Percentiles rank a stretch among this genome's conserved stretches.
These are phyloP conservation scores for Calonectria multiphialidica DNA, from an alignment of 2,329 filamentous ascomycete species.

Conservation along the genomic window DNA sequence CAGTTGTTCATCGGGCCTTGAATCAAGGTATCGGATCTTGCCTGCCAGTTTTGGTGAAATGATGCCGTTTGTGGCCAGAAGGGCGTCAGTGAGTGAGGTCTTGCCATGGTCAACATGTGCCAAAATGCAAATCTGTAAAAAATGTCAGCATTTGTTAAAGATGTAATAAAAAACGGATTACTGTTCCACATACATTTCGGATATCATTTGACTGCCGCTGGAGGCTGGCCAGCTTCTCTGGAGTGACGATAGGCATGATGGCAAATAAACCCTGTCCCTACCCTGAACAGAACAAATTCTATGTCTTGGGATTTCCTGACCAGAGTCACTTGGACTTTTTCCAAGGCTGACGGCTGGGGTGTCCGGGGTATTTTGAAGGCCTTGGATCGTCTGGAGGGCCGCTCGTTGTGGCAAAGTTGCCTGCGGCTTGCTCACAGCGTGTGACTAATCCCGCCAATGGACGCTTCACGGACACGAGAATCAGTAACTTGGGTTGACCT, in stretches of 20 bases:
- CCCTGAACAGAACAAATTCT: conserved; percentile 12
- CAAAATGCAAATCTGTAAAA: conserved; percentile 85
- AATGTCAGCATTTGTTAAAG: conserved; percentile 12
- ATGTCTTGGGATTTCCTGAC: not conserved
- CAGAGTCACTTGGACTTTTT: not conserved
- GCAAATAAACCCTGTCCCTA: conserved; percentile 18
- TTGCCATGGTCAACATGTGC: conserved; percentile 99
- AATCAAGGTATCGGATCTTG: conserved; percentile 98
- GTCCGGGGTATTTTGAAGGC: conserved; percentile 20
- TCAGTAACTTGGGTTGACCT: conserved; percentile 29
- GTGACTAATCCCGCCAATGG: conserved; percentile 40
- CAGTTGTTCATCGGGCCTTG: conserved; percentile 92
- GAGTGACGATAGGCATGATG: conserved; percentile 90
- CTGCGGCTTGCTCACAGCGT: conserved; percentile 30
- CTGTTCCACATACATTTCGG: conserved; percentile 78
- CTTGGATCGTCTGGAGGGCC: conserved; percentile 8
- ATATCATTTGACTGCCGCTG: conserved; percentile 90
- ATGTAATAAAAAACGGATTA: no score
- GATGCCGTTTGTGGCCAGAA: conserved; percentile 98
- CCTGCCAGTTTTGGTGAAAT: conserved; percentile 97
- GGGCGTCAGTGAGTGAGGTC: conserved; percentile 94
- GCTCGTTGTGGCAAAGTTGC: conserved; percentile 27
- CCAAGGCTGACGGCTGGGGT: not conserved
- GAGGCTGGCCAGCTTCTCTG: conserved; percentile 90
- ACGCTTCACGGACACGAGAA: conserved; percentile 23